phyloP scores from a whole-genome alignment of 2,329 filamentous ascomycete genomes.

The Aspergillus quadricinctus region DNA sequence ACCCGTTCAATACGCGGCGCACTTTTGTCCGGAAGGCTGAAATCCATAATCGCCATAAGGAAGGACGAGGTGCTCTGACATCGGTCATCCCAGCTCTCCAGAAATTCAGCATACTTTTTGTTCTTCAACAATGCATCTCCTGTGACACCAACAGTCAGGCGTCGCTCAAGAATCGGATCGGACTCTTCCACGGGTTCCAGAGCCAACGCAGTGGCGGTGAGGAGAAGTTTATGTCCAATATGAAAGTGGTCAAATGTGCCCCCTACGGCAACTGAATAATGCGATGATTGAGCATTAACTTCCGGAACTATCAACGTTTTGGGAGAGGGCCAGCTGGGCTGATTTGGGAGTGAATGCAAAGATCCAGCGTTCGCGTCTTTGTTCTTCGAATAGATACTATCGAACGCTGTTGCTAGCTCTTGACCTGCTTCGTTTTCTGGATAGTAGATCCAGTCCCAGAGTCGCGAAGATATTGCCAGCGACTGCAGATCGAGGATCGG shows the following conservation, averaged over 20 bases:
- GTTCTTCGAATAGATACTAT: conserved; percentile 22
- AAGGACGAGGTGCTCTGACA: conserved; percentile 68
- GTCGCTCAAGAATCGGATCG: conserved; percentile 42
- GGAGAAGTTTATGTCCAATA: conserved; percentile 88
- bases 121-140: conserved; percentile 80
- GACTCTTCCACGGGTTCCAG: conserved; percentile 48
- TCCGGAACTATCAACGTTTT: conserved; percentile 20
- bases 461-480: conserved; percentile 39
- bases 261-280: conserved; percentile 71
- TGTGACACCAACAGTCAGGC: conserved; percentile 79
- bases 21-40: conserved; percentile 47
- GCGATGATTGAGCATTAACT: conserved; percentile 22
- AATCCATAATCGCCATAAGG: conserved; percentile 57
- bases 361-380: conserved; percentile 15
- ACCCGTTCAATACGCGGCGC: conserved; percentile 28
- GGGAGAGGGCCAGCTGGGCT: conserved; percentile 18
- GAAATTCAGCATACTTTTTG: conserved; percentile 78
- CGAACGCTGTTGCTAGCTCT: conserved; percentile 30
- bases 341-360: conserved; percentile 19
- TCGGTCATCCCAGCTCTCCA: conserved; percentile 76
- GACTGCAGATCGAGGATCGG: conserved; percentile 49
- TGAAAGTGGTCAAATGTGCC: conserved; percentile 97
- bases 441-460: conserved; percentile 31
- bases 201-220: conserved; percentile 78
- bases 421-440: conserved; percentile 24